Percentiles rank a stretch among this genome's conserved stretches.
Evolutionary conservation across 164 flowering plant genomes (phyloP).

Genomic region (Brasenia schreberi): DNA sequence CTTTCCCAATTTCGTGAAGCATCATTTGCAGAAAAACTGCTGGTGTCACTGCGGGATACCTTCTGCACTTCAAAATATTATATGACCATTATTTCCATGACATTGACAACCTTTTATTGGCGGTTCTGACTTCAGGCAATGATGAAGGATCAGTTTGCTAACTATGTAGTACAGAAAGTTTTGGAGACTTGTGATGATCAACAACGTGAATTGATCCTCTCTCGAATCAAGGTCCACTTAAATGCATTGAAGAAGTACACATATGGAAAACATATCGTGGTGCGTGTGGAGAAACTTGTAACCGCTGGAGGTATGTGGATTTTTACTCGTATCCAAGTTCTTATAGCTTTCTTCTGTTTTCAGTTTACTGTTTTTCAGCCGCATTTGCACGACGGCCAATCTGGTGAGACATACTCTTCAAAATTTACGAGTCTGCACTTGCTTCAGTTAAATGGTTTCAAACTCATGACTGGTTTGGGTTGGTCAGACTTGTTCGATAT

Average conservation of each 20-base stretch:
- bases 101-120: too few relatives aligned
- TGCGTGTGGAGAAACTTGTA: constrained; percentile 95
- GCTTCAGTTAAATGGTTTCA: not conserved
- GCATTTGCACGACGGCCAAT: not conserved
- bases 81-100: not conserved
- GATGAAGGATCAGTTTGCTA: constrained; percentile 96
- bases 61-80: too few relatives aligned
- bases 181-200: constrained; percentile 91
- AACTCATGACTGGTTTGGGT: too few relatives aligned
- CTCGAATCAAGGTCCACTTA: constrained; percentile 80
- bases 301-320: constrained; percentile 68
- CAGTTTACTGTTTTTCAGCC: not conserved
- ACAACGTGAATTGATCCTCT: constrained; percentile 77
- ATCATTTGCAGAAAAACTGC: too few relatives aligned
- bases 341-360: not conserved
- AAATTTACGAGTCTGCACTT: not conserved
- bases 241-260: constrained; percentile 87
- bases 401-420: too few relatives aligned
- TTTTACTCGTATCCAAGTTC: not conserved
- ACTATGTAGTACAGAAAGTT: constrained; percentile 92
- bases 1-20: too few relatives aligned
- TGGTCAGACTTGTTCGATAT: too few relatives aligned
- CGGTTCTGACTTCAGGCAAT: constrained; percentile 35
- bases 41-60: too few relatives aligned
- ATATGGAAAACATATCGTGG: constrained; percentile 92